Conservation (phyloP, 306 rosid species). For the Fragaria vesca region DNA sequence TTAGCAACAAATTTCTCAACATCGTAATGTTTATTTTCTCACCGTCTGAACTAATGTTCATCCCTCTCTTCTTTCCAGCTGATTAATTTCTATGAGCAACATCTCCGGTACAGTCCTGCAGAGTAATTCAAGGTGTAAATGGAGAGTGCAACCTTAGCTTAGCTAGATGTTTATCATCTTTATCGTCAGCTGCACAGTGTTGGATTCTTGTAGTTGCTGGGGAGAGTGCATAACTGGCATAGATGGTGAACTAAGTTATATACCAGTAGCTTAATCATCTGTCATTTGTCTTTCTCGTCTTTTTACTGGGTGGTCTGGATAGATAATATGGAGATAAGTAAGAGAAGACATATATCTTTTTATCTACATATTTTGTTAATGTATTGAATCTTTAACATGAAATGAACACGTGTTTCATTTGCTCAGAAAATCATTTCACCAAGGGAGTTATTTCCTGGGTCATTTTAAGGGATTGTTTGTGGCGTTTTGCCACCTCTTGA, state of each 20-base stretch:
- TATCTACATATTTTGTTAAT: slow-evolving; percentile 4
- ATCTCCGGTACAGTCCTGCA: slow-evolving; percentile 66
- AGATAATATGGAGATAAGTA: slow-evolving; percentile 20
- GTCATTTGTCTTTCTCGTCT: slow-evolving; percentile 9
- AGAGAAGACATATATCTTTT: slow-evolving; percentile 2
- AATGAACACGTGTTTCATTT: slow-evolving; percentile 5
- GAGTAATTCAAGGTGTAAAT: slow-evolving; percentile 35
- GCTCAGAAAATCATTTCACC: not conserved
- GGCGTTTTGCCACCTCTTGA: not conserved
- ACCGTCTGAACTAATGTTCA: slow-evolving; percentile 6
- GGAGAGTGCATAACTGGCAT: slow-evolving; percentile 32
- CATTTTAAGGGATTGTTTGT: too few relatives aligned
- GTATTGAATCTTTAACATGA: slow-evolving; percentile 16
- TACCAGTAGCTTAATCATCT: slow-evolving; percentile 22
- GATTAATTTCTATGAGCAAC: slow-evolving; percentile 89
- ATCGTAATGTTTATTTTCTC: not conserved
- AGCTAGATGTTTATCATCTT: slow-evolving; percentile 28
- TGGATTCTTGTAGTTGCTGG: slow-evolving; percentile 38
- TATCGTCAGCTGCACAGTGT: slow-evolving; percentile 28
- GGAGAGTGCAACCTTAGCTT: slow-evolving; percentile 26
- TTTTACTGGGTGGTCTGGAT: slow-evolving; percentile 12
- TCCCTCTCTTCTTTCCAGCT: slow-evolving; percentile 44
- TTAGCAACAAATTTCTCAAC: not conserved
- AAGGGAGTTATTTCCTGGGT: not conserved
- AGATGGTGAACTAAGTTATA: slow-evolving; percentile 14